Evolutionary conservation across 345 rosid species (phyloP).

Genomic region (Physaria fendleri): DNA sequence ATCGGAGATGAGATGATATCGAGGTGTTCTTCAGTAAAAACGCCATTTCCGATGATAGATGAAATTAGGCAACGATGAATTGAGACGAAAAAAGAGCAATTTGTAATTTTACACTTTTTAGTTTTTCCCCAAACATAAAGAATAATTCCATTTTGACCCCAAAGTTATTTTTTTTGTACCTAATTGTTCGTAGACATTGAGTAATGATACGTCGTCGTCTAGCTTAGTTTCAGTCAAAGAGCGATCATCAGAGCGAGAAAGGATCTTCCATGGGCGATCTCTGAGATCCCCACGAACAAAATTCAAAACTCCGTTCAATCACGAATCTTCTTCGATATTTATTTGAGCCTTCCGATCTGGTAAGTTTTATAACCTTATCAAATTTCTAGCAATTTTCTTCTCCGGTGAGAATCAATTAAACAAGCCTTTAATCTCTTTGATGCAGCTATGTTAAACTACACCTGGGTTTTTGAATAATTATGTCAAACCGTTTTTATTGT

Average conservation of each 20-base stretch:
- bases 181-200: no score
- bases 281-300: not conserved
- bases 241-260: no score
- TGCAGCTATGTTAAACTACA: not conserved
- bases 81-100: not conserved
- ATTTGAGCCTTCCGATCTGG: not conserved
- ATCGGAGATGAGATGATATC: slow-evolving; percentile 52
- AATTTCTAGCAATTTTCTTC: no score
- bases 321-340: not conserved
- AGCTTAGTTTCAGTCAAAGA: no score
- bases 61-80: not conserved
- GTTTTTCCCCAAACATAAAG: not conserved
- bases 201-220: no score
- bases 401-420: not conserved
- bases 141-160: slow-evolving; percentile 4
- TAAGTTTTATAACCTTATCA: no score
- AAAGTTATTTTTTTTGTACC: not conserved
- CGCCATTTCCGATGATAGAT: slow-evolving; percentile 46
- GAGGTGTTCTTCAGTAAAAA: slow-evolving; percentile 43
- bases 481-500: not conserved
- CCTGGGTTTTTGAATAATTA: not conserved
- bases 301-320: not conserved
- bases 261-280: no score
- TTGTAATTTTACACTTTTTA: not conserved
- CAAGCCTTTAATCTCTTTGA: not conserved